Conservation (phyloP, 2,329 filamentous ascomycete genomes). For the Ophiostoma angusticollis region DNA sequence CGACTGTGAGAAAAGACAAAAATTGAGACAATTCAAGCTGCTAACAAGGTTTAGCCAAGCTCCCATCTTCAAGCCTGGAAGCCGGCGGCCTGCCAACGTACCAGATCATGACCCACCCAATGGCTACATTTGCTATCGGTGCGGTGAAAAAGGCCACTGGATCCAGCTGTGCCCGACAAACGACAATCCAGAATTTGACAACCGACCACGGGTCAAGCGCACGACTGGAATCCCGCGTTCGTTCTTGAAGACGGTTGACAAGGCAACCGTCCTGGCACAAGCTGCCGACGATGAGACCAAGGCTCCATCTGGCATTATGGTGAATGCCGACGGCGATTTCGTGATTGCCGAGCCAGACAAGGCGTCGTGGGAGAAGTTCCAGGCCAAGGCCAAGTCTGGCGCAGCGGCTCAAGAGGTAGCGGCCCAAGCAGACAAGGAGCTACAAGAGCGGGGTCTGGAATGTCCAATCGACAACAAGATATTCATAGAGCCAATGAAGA, state of each 20-base stretch:
- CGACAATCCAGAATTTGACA: slow-evolving; percentile 91
- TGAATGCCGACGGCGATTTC: slow-evolving; percentile 94
- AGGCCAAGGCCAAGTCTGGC: slow-evolving; percentile 81
- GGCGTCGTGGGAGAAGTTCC: slow-evolving; percentile 91
- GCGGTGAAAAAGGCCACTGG: slow-evolving; percentile 97
- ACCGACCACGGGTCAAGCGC: slow-evolving; percentile 82
- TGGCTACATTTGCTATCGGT: slow-evolving; percentile 93
- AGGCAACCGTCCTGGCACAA: slow-evolving; percentile 62
- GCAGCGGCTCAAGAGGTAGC: slow-evolving; percentile 70
- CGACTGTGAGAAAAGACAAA: no score
- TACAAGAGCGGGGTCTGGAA: slow-evolving; percentile 77
- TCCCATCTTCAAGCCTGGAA: slow-evolving; percentile 45
- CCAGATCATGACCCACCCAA: slow-evolving; percentile 88
- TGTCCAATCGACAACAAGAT: slow-evolving; percentile 95
- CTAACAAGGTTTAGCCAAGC: slow-evolving; percentile 40
- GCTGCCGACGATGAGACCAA: slow-evolving; percentile 68
- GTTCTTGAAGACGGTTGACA: slow-evolving; percentile 90
- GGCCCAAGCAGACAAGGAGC: slow-evolving; percentile 67
- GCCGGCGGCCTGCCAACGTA: slow-evolving; percentile 59
- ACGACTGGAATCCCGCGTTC: slow-evolving; percentile 95
- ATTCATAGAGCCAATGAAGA: slow-evolving; percentile 98
- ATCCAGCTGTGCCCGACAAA: slow-evolving; percentile 98
- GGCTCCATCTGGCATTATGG: slow-evolving; percentile 82
- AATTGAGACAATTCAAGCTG: slow-evolving; percentile 7
- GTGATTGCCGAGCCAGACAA: slow-evolving; percentile 94